Conservation (phyloP, 139 green algal genomes). For the Auxenochlorella protothecoides region DNA sequence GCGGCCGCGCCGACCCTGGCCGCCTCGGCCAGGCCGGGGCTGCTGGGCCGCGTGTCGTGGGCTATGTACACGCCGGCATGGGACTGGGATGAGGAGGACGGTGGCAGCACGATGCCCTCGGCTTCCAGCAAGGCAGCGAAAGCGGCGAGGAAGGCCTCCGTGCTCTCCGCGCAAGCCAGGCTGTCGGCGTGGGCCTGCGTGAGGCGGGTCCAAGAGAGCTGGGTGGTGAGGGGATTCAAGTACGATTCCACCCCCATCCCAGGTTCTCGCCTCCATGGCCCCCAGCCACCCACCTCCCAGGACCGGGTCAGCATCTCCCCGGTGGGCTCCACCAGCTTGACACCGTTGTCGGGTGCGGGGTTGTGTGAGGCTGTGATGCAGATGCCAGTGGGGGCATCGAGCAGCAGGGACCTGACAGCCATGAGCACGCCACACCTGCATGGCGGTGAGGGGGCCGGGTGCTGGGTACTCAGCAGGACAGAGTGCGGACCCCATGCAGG, state of each 20-base stretch:
- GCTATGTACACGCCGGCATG: slow-evolving; percentile 49
- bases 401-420: slow-evolving; percentile 42
- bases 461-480: not conserved
- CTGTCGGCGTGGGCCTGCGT: slow-evolving; percentile 62
- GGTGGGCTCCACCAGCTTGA: slow-evolving; percentile 86
- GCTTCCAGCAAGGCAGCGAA: slow-evolving; percentile 6
- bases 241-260: too few relatives aligned
- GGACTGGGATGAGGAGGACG: not conserved
- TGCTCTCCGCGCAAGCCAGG: slow-evolving; percentile 50
- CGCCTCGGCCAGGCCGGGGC: slow-evolving; percentile 43
- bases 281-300: slow-evolving; percentile 31
- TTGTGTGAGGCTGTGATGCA: slow-evolving; percentile 97
- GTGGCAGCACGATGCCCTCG: slow-evolving; percentile 7
- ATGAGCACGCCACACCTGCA: slow-evolving; percentile 73
- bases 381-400: slow-evolving; percentile 55
- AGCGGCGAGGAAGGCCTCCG: slow-evolving; percentile 21
- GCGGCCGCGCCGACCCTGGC: slow-evolving; percentile 45
- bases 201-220: not conserved
- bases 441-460: not conserved
- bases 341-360: slow-evolving; percentile 83
- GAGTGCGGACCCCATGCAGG: not conserved
- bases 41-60: slow-evolving; percentile 65
- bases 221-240: too few relatives aligned
- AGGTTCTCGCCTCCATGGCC: too few relatives aligned
- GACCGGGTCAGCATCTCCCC: slow-evolving; percentile 61